Evolutionary conservation across 2,329 filamentous ascomycete species (phyloP), one percentile per base, ranked within the genome.

Genomic region (Paraphoma chrysanthemicola): DNA sequence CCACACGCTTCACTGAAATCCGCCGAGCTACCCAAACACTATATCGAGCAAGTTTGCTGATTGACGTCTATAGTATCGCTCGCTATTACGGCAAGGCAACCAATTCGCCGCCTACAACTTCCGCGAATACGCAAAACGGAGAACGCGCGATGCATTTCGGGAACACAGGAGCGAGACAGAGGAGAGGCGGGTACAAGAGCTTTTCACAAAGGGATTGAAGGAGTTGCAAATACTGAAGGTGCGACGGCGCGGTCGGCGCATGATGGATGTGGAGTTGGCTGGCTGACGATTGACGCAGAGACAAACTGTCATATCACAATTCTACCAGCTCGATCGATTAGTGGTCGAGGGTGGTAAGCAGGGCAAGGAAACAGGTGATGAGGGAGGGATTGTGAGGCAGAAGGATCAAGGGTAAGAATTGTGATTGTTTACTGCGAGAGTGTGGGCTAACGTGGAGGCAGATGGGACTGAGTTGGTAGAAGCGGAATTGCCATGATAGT

Each of bases 41-140:
- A 38, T 38, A 38, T 38, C 33, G 33, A 38, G 6, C 10, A 11
- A 38, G 6, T 17, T 14, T 42, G 30, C 49, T 65, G 43, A 69
- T 44, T 14, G 39, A 16, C 2, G 4, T 14, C 17, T 36, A 49
- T 62, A 97, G 93, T 98, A 97, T 80, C 93, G 95, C 66, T 94
- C 94, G 72, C 83, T 99, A 69, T 83, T 98, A 71, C 90, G 93
- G 68, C 90, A 95, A 77, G 88, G 92, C 60, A 84, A 85, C 60
- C 91, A 97, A 73, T 98, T 99, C 78, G 87, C 92, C 60, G 88
- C 90, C 67, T 99, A 98, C 83, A 99, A 98, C 81, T 99, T 97
- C 85, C 88, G 95, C 80, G 94, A 97, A 78, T 99, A 99, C 79
- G 93, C 95, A 51, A 90, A 89, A 79, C 89, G 95, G 74, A 87